Evolutionary conservation across 495 filamentous ascomycete species (phyloP), one percentile per base, ranked within the genome.

Genomic region (Aspergillus indologenus): DNA sequence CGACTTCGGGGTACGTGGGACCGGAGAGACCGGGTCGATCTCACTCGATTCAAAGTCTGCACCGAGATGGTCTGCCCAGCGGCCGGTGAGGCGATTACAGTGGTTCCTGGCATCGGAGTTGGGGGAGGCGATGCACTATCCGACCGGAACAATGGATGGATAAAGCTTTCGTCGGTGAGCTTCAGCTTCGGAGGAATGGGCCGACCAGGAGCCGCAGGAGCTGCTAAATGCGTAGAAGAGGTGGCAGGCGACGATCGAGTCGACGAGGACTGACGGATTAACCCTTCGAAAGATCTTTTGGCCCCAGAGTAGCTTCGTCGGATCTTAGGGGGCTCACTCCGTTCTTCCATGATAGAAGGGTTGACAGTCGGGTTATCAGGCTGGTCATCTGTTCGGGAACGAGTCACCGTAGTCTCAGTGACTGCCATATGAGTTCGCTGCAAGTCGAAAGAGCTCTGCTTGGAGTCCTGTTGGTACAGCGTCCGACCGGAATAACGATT

Each of bases 91-190:
- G 88, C 90, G 7, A 83, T 79, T 40, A 95, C 85, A 20, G 85
- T 75, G 0, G 89, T 95, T 0, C 87, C 87, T 0, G 86, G 82
- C 0, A 85, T 86, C 0, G 83, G 80, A 7, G 81, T 79, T 0
- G 90, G 86, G 14, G 88, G 87, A 11, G 88, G 88, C 0, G 78
- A 83, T 0, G 89, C 87, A 45, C 85, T 90, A 61, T 85, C 86
- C 1, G 86, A 85, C 54, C 91, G 83, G 73, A 96, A 94, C 12
- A 96, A 81, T 1, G 91, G 91, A 66, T 96, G 91, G 57, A 96
- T 94, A 65, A 92, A 84, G 15, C 85, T 80, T 68, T 94, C 88
- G 66, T 79, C 81, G 34, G 64, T 34, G 26, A 65, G 54, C 21
- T 64, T 62, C 19, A 61, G 49, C 24, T 48, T 68, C 7, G 60